Percentiles rank a stretch among this genome's conserved stretches.
These are phyloP conservation scores for Pouteria glomerata DNA, from an alignment of 148 eudicot species.

Conservation along the genomic window DNA sequence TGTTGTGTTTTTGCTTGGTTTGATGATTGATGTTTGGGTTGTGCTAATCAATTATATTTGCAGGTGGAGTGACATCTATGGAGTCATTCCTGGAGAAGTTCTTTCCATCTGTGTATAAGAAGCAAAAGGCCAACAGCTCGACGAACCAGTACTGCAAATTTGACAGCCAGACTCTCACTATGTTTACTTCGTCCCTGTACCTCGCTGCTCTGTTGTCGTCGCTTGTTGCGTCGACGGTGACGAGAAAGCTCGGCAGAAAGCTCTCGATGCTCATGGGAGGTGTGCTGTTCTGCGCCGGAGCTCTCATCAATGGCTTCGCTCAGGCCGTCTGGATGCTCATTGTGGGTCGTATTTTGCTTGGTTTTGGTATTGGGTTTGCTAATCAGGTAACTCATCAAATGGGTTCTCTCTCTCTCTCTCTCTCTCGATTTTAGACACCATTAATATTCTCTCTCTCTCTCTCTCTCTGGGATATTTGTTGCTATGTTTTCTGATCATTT, in stretches of 20 bases:
- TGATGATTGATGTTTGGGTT: no score
- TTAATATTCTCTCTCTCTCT: neutral
- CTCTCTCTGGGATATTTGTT: neutral
- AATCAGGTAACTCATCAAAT: slow-evolving; percentile 47
- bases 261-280: slow-evolving; percentile 73
- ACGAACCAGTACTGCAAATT: slow-evolving; percentile 74
- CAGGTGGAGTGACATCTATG: slow-evolving; percentile 88
- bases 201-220: slow-evolving; percentile 68
- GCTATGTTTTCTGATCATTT: neutral
- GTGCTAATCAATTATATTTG: neutral
- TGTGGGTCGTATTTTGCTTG: slow-evolving; percentile 70
- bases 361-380: slow-evolving; percentile 77
- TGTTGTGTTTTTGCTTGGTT: neutral
- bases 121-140: slow-evolving; percentile 27
- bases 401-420: neutral
- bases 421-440: neutral
- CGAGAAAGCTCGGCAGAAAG: slow-evolving; percentile 57
- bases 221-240: slow-evolving; percentile 62
- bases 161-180: slow-evolving; percentile 54
- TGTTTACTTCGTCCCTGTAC: slow-evolving; percentile 77
- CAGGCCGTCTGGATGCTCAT: slow-evolving; percentile 58
- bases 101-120: slow-evolving; percentile 50
- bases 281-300: slow-evolving; percentile 54
- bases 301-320: slow-evolving; percentile 58
- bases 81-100: slow-evolving; percentile 53